phyloP scores from a whole-genome alignment of 768 basidiomycete species.

The Cystoderma amianthinum region DNA sequence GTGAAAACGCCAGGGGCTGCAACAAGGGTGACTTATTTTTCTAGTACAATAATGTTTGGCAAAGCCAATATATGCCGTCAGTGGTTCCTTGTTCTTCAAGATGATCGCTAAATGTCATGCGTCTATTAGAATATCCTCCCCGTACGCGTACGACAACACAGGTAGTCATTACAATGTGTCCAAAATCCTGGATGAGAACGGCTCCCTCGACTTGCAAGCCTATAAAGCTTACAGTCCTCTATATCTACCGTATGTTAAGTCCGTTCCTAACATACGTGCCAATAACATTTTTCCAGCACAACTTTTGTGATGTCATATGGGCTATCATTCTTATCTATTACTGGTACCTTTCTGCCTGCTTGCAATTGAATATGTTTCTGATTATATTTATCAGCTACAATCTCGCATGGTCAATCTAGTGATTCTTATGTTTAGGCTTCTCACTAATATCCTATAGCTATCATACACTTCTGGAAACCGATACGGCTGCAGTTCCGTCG shows the following conservation, averaged over 20 bases:
- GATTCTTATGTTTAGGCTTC: no score
- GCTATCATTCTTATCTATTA: conserved; percentile 57
- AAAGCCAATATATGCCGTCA: conserved; percentile 51
- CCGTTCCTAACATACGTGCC: no score
- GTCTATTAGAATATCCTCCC: conserved; percentile 36
- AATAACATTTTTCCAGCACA: conserved; percentile 30
- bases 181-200: conserved; percentile 30
- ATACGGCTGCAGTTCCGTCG: conserved; percentile 44
- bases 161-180: conserved; percentile 37
- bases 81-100: no score
- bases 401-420: conserved; percentile 34
- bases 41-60: conserved; percentile 49
- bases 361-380: background rate
- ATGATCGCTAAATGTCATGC: no score
- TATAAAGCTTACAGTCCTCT: conserved; percentile 43
- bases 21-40: background rate
- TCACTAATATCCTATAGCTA: conserved; percentile 16
- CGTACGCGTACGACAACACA: conserved; percentile 52
- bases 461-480: conserved; percentile 52
- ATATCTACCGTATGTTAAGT: conserved; percentile 35
- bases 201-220: conserved; percentile 31
- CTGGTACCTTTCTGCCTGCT: conserved; percentile 24
- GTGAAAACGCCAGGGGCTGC: background rate
- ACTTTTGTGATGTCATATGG: conserved; percentile 54
- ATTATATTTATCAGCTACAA: conserved; percentile 25